Evolutionary conservation across 768 basidiomycete genomes (phyloP).

Genomic region (Solioccasus polychromus): DNA sequence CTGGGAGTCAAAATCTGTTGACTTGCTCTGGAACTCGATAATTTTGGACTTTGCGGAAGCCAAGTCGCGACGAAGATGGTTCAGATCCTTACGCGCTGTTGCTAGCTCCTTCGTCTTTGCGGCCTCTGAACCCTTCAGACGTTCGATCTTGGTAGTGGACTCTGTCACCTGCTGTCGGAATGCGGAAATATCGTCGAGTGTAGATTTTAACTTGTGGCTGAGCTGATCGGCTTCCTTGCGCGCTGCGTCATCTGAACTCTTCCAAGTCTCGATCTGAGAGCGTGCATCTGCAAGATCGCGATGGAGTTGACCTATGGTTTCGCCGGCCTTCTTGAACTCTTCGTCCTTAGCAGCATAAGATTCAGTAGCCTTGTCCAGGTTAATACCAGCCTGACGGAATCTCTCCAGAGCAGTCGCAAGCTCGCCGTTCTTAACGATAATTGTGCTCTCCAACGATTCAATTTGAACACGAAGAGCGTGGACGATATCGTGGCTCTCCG

Average conservation of each 20-base stretch:
- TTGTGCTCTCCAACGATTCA: background rate
- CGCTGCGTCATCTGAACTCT: too few species aligned
- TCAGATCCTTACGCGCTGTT: background rate
- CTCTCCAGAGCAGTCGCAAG: background rate
- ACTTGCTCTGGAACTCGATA: background rate
- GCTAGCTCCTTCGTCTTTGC: background rate
- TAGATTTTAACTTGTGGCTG: background rate
- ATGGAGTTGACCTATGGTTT: too few species aligned
- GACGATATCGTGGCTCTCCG: background rate
- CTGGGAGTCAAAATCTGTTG: too few species aligned
- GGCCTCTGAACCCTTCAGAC: background rate
- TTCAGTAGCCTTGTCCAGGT: too few species aligned
- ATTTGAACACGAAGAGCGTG: background rate
- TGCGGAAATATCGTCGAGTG: background rate
- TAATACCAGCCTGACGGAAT: background rate
- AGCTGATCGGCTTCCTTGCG: slow-evolving; percentile 2
- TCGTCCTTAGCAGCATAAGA: too few species aligned
- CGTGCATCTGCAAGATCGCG: too few species aligned
- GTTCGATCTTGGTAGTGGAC: background rate
- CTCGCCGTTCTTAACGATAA: background rate
- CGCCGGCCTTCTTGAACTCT: too few species aligned
- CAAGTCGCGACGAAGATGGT: background rate
- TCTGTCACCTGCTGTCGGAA: background rate
- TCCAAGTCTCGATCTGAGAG: background rate
- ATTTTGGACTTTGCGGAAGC: background rate